A percentile compares a stretch with the other conserved stretches of the same genome.
These are phyloP conservation scores for Coemansia sp. DNA, from an alignment of 192 early-diverging fungal species.

Conservation along the genomic window DNA sequence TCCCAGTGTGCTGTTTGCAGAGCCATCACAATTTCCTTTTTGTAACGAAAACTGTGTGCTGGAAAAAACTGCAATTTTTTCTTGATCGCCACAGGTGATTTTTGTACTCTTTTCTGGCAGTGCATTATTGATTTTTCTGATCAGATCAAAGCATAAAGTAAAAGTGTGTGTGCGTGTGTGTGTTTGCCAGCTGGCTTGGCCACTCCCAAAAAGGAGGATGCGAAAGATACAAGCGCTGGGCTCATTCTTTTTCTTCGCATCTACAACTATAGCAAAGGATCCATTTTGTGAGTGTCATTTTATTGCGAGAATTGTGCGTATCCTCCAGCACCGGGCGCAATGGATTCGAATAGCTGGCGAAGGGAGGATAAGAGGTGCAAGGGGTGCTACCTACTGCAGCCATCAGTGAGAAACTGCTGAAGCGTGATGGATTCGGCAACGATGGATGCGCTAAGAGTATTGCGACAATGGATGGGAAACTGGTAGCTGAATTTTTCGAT, in stretches of 20 bases:
- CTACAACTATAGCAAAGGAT: slow-evolving; percentile 25
- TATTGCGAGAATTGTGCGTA: not conserved
- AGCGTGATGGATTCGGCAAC: slow-evolving; percentile 15
- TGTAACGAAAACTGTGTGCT: too few relatives aligned
- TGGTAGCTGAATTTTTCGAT: not conserved
- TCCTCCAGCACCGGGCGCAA: not conserved
- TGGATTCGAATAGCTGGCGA: not conserved
- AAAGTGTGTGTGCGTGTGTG: too few relatives aligned
- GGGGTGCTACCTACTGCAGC: not conserved
- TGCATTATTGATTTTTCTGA: not conserved
- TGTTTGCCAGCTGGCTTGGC: too few relatives aligned
- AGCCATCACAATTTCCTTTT: not conserved
- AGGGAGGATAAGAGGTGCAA: not conserved
- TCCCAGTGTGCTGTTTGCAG: slow-evolving; percentile 41
- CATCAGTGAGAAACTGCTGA: not conserved
- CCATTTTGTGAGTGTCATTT: slow-evolving; percentile 28
- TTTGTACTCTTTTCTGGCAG: too few relatives aligned
- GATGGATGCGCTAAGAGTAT: not conserved
- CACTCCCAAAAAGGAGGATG: too few relatives aligned
- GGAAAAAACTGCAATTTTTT: slow-evolving; percentile 51
- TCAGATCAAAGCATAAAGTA: too few relatives aligned
- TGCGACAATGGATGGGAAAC: not conserved
- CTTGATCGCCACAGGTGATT: not conserved
- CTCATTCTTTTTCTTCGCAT: slow-evolving; percentile 28
- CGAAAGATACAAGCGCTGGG: not conserved